Percentiles rank a stretch among this genome's conserved stretches.
phyloP scores from a whole-genome alignment of 192 early-diverging fungal species.

The Funneliformis geosporum region DNA sequence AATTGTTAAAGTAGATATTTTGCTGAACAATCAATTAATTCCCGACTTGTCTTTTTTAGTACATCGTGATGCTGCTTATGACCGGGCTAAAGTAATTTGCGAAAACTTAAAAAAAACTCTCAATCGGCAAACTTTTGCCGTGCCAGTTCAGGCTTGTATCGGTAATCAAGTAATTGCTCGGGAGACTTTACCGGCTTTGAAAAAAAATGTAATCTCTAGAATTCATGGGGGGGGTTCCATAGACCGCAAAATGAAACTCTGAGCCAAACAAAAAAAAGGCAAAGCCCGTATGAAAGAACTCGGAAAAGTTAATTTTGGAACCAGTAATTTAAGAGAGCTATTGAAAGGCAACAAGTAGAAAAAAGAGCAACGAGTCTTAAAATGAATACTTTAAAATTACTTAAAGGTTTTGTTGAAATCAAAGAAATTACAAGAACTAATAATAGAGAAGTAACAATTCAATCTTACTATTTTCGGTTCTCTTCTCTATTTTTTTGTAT shows the following conservation, averaged over 20 bases:
- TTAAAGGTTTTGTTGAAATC: too few species aligned
- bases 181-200: conserved; percentile 25
- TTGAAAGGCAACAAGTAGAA: too few species aligned
- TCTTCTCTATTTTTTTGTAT: too few species aligned
- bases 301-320: neutral
- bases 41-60: conserved; percentile 5
- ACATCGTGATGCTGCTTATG: neutral
- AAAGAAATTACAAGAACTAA: too few species aligned
- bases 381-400: too few species aligned
- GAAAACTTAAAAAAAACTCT: neutral
- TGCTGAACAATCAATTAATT: conserved; percentile 10
- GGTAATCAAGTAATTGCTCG: conserved; percentile 26
- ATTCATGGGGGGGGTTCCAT: conserved; percentile 2
- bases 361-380: too few species aligned
- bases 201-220: conserved; percentile 15
- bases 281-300: conserved; percentile 10
- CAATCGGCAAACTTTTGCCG: neutral
- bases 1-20: conserved; percentile 14
- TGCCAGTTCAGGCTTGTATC: conserved; percentile 17
- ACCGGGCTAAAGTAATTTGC: neutral
- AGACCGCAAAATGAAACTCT: conserved; percentile 15
- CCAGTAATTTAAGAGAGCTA: neutral
- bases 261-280: conserved; percentile 26
- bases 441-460: too few species aligned
- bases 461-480: too few species aligned